Percentiles rank a stretch among this genome's conserved stretches.
Evolutionary conservation across 2,329 filamentous ascomycete species (phyloP).

Genomic region (Dichotomopilus funicola): DNA sequence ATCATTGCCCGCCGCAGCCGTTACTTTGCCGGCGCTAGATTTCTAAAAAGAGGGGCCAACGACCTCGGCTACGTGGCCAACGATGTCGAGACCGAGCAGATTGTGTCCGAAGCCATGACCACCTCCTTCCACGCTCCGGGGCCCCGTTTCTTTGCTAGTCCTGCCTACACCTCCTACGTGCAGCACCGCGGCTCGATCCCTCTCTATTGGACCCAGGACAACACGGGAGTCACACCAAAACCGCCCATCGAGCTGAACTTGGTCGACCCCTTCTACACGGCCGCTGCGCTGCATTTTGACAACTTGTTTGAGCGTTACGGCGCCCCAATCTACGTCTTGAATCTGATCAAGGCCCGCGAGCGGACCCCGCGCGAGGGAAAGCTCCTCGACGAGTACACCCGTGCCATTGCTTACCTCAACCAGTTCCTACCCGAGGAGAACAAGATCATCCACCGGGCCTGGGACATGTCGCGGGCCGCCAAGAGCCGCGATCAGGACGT

Average conservation of each 20-base stretch:
- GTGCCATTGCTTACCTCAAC: slow-evolving; percentile 85
- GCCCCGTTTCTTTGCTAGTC: slow-evolving; percentile 75
- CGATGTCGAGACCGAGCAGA: slow-evolving; percentile 97
- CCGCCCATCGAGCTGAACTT: slow-evolving; percentile 92
- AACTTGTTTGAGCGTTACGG: slow-evolving; percentile 91
- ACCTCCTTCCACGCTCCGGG: slow-evolving; percentile 94
- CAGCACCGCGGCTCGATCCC: slow-evolving; percentile 97
- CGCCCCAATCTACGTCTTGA: slow-evolving; percentile 82
- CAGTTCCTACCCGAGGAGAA: slow-evolving; percentile 80
- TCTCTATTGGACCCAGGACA: slow-evolving; percentile 95
- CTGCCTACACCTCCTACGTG: slow-evolving; percentile 91
- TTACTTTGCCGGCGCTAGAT: slow-evolving; percentile 89
- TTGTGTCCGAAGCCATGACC: slow-evolving; percentile 87
- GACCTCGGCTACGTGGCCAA: slow-evolving; percentile 95
- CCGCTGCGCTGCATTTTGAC: slow-evolving; percentile 90
- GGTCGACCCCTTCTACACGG: slow-evolving; percentile 92
- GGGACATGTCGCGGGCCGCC: slow-evolving; percentile 95
- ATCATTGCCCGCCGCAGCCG: slow-evolving; percentile 88
- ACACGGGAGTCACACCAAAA: slow-evolving; percentile 88
- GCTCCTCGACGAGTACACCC: slow-evolving; percentile 77
- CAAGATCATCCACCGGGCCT: slow-evolving; percentile 88
- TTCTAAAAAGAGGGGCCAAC: slow-evolving; percentile 90
- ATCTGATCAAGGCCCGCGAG: slow-evolving; percentile 85
- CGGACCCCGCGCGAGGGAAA: slow-evolving; percentile 87
- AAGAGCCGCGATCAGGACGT: slow-evolving; percentile 91